Evolutionary conservation across 2,329 filamentous ascomycete species (phyloP).

Genomic region (Calonectria pauciramosa): DNA sequence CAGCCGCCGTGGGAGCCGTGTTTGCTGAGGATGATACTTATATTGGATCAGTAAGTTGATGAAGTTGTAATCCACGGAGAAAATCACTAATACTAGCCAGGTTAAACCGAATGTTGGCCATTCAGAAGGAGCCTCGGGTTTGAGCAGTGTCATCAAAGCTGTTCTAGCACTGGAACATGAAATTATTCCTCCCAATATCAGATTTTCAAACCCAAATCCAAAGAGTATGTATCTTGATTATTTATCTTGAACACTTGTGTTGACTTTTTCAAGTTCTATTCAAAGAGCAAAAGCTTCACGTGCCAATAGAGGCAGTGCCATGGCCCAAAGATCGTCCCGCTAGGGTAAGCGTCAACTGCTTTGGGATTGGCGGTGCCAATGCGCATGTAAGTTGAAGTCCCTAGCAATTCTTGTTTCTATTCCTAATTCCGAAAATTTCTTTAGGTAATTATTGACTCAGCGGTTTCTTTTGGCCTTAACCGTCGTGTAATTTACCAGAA

Average conservation of each 20-base stretch:
- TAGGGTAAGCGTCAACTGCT: neutral
- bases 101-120: neutral
- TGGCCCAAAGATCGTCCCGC: neutral
- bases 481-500: too few species aligned
- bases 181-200: neutral
- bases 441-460: neutral
- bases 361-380: neutral
- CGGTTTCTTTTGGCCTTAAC: neutral
- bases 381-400: neutral
- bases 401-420: neutral
- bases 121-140: neutral
- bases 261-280: neutral
- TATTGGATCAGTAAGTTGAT: neutral
- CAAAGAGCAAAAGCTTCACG: neutral
- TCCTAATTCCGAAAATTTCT: neutral
- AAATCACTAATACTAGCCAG: neutral
- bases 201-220: neutral
- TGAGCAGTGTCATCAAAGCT: neutral
- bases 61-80: neutral
- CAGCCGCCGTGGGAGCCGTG: neutral
- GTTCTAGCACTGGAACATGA: neutral
- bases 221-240: neutral
- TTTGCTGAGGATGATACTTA: neutral
- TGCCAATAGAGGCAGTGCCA: neutral
- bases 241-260: neutral